Percentiles rank a stretch among this genome's conserved stretches.
These are phyloP conservation scores for Vaccinium corymbosum DNA, from an alignment of 148 eudicot species.

Conservation along the genomic window DNA sequence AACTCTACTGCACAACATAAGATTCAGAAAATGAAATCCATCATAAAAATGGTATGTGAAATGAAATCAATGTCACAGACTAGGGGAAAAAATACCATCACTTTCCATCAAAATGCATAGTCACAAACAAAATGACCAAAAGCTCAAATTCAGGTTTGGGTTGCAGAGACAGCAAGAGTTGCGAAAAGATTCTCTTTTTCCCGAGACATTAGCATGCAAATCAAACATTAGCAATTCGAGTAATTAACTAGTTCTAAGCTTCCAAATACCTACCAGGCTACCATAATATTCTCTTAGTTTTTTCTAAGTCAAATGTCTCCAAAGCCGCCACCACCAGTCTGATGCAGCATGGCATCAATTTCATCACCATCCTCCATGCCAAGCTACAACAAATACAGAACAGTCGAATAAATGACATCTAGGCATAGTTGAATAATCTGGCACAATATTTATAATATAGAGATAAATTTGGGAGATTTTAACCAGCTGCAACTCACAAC, in stretches of 20 bases:
- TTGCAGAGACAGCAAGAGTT: not conserved
- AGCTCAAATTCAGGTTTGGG: not conserved
- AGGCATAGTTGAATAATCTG: too few species aligned
- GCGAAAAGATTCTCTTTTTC: not conserved
- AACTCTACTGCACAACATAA: not conserved
- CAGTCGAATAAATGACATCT: not conserved
- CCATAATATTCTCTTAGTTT: not conserved
- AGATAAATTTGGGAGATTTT: not conserved
- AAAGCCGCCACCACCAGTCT: conserved; percentile 1
- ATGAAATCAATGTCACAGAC: not conserved
- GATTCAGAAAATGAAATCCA: not conserved
- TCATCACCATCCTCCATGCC: conserved; percentile 13
- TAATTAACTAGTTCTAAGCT: not conserved
- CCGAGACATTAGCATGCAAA: not conserved
- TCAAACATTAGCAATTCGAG: not conserved
- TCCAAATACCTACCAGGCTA: not conserved
- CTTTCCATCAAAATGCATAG: not conserved
- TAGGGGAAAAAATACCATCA: not conserved
- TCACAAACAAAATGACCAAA: not conserved
- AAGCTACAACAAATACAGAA: not conserved
- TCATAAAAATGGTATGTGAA: not conserved
- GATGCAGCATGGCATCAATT: conserved; percentile 14
- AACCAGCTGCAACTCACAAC: not conserved
- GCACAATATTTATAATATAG: too few species aligned
- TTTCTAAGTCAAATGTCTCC: not conserved